Evolutionary conservation across 106 monocot genomes (phyloP), one percentile per base, ranked within the genome.

Genomic region (Acorus gramineus): DNA sequence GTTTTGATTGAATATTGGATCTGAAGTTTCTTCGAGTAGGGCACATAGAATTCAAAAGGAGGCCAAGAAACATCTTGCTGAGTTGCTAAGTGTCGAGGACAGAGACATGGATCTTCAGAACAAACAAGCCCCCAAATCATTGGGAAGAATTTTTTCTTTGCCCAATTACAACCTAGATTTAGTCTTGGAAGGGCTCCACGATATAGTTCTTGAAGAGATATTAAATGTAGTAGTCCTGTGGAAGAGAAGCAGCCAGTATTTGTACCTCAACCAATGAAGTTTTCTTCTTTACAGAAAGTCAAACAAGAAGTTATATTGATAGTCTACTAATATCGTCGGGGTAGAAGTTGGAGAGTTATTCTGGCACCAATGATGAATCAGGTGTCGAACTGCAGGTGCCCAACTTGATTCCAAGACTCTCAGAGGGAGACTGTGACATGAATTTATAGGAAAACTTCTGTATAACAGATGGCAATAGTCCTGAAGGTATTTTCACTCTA

Each of bases 31-130:
- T 62, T 49, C 45, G 42, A 5, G 45, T 11, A 66, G 56, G 48
- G 67, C 70, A 71, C 46, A 53, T 42, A 71, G 70, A 47, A 69
- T 73, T 12, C 84, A 94, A 57, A 77, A 66, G 53, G 81, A 89
- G 69, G 90, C 82, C 42, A 95, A 71, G 50, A 84, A 73, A 60
- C 84, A 84, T 69, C 77, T 95, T 53, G 65, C 59, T 42, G 77
- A 79, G 60, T 80, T 79, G 71, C 44, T 90, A 50, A 66, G 61
- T 51, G 66, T 14, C 46, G 53, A 60, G 50, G 60, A 76, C 53
- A 6, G 50, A 54, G 70, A 52, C 5, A 58, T 56, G 55, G 52
- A 44, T 42, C 60, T 73, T 43, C 68, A 62, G 65, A 50, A 8
- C 4, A 69, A 45, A 14, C 69, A 69, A 2, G 46, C 11, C 62